These are phyloP conservation scores for Helicostylum pulchrum DNA, from an alignment of 192 early-diverging fungal species.

Conservation along the genomic window DNA sequence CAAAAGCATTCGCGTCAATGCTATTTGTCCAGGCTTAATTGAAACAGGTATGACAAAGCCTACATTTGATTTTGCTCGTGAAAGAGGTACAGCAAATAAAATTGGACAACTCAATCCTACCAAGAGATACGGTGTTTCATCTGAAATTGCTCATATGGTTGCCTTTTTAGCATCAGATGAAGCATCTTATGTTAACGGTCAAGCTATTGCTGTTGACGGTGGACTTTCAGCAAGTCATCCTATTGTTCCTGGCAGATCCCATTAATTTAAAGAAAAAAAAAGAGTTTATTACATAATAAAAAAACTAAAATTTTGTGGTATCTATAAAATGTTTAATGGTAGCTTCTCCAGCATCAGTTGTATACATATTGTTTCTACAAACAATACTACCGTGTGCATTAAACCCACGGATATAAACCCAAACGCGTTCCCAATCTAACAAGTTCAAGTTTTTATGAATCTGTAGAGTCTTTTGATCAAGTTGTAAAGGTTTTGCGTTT, in stretches of 20 bases:
- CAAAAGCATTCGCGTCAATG: constrained; percentile 48
- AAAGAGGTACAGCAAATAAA: constrained; percentile 36
- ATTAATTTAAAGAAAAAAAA: constrained; percentile 19
- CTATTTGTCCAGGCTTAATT: constrained; percentile 51
- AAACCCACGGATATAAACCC: constrained; percentile 41
- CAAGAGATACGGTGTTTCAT: constrained; percentile 35
- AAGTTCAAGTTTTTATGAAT: constrained; percentile 39
- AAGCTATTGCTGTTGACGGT: constrained; percentile 45
- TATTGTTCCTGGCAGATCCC: constrained; percentile 29
- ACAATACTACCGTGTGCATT: constrained; percentile 55
- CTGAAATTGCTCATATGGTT: constrained; percentile 44
- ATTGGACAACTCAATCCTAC: constrained; percentile 53
- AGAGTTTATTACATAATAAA: background rate
- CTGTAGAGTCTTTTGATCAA: background rate
- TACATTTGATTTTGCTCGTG: constrained; percentile 44
- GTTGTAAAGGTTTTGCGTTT: too few relatives aligned
- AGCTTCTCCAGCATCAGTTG: constrained; percentile 33
- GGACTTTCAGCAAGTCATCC: constrained; percentile 38
- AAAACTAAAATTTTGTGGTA: constrained; percentile 4
- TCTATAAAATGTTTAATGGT: constrained; percentile 54
- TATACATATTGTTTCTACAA: constrained; percentile 40
- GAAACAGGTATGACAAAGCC: constrained; percentile 52
- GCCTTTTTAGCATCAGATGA: constrained; percentile 49
- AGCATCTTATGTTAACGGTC: constrained; percentile 50
- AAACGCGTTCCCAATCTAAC: constrained; percentile 44